Conservation (phyloP, 495 filamentous ascomycete species). For the Filosporella fistucella region DNA sequence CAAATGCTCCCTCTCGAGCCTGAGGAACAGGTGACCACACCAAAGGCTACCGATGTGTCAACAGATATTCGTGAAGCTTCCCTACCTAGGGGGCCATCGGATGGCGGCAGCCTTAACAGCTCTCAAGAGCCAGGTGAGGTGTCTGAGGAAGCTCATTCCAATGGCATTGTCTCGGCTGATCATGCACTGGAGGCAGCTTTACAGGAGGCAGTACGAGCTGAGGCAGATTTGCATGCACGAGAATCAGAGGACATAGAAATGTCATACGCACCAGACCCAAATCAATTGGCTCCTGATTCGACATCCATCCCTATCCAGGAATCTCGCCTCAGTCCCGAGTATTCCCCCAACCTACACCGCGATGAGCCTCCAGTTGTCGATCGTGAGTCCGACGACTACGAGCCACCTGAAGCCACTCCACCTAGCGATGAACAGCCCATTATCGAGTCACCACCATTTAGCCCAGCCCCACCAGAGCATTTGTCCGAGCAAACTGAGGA, state of each 20-base stretch:
- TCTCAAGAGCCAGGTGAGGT: too few species aligned
- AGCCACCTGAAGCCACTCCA: slow-evolving; percentile 47
- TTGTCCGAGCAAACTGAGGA: background rate
- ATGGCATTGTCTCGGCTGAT: slow-evolving; percentile 6
- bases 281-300: slow-evolving; percentile 1
- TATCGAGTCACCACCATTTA: slow-evolving; percentile 23
- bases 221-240: slow-evolving; percentile 16
- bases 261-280: slow-evolving; percentile 17
- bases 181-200: slow-evolving; percentile 19
- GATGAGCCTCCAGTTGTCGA: slow-evolving; percentile 1
- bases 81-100: too few species aligned
- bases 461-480: slow-evolving; percentile 19
- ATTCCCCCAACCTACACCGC: slow-evolving; percentile 13
- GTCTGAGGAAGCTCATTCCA: background rate
- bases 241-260: slow-evolving; percentile 11
- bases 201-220: slow-evolving; percentile 17
- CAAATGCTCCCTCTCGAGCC: too few species aligned
- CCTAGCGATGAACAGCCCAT: slow-evolving; percentile 5
- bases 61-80: too few species aligned
- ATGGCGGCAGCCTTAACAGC: too few species aligned
- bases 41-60: too few species aligned
- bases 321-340: slow-evolving; percentile 11
- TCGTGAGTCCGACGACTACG: slow-evolving; percentile 46
- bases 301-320: slow-evolving; percentile 4
- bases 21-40: too few species aligned